Evolutionary conservation across 2,329 filamentous ascomycete genomes (phyloP).

Genomic region (Ophiostoma novo-ulmi): DNA sequence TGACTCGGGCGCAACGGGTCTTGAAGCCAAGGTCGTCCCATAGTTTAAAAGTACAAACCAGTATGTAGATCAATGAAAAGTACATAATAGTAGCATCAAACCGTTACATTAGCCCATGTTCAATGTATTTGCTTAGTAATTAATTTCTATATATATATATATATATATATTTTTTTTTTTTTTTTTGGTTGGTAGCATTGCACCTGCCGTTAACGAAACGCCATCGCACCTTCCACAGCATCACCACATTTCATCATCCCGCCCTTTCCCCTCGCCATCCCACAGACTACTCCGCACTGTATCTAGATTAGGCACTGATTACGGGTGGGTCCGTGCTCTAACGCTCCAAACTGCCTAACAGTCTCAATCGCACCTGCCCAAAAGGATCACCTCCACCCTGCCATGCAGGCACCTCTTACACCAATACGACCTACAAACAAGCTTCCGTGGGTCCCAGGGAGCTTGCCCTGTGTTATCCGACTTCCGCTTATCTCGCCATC

Average conservation of each 20-base stretch:
- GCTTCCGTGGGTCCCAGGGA: conserved; percentile 3
- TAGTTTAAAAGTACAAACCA: neutral
- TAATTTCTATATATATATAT: neutral
- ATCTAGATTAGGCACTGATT: conserved; percentile 9
- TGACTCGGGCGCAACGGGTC: conserved; percentile 30
- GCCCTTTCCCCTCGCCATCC: conserved; percentile 9
- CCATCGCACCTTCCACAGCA: conserved; percentile 6
- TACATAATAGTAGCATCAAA: neutral
- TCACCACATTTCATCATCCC: conserved; percentile 2
- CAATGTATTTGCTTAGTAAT: neutral
- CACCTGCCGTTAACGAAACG: neutral
- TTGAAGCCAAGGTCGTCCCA: conserved; percentile 16
- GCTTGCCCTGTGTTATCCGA: neutral
- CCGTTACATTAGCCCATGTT: no score
- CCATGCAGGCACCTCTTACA: conserved; percentile 5
- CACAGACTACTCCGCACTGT: conserved; percentile 13
- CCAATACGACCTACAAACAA: conserved; percentile 8
- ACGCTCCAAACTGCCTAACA: conserved; percentile 4
- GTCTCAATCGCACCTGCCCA: conserved; percentile 19
- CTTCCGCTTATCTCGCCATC: conserved; percentile 5
- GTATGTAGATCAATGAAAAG: neutral
- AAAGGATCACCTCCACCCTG: conserved; percentile 14
- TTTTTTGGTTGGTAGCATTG: neutral
- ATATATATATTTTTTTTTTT: no score
- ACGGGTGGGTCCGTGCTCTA: neutral